Evolutionary conservation across 2,329 filamentous ascomycete species (phyloP), one percentile per base, ranked within the genome.

Genomic region (Dendrostoma leiphaemia): DNA sequence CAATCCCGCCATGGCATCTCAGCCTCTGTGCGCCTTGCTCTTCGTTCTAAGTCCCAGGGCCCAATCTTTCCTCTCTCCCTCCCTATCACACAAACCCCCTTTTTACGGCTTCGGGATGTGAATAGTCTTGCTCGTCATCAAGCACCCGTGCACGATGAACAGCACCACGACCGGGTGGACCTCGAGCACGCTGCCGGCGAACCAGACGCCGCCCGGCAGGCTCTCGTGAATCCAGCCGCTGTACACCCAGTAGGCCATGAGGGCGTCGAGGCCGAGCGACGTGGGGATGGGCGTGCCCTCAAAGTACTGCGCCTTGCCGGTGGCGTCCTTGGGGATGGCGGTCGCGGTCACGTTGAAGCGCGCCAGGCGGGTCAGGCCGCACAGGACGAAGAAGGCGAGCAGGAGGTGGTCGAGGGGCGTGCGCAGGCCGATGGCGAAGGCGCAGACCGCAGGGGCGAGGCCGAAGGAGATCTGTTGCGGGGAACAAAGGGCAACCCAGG

Each of bases 211-310:
- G 29, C 89, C 71, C 8, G 94, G 94, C n/a, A 99, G 72, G 54
- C 85, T 76, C 23, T 89, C 85, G 57, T 90, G 79, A 43, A 93
- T 80, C 89, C 89, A 93, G 59, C 88, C 88, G 62, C 90, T 80
- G 53, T 81, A 85, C 28, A 95, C 83, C 48, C 48, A 97, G 74
- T 88, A 96, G 28, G 88, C 90, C 90, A 97, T 96, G 54, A 96
- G 65, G 13, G 80, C 84, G 59, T 90, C 91, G 62, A 96, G 85
- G 2, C 81, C 86, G 23, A 97, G 77, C 23, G 89, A 92, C 3
- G 91, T 97, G 1, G 94, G 94, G 65, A 97, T 97, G 1, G 94
- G 94, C 0, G 93, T 96, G 63, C 94, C 94, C 74, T 99, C 94
- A 64, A 99, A 99, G 75, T 96, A 99, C 67, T 89, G 83, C 56